These are phyloP conservation scores for Chaetomium olivaceum DNA, from an alignment of 2,329 filamentous ascomycete species.

Conservation along the genomic window DNA sequence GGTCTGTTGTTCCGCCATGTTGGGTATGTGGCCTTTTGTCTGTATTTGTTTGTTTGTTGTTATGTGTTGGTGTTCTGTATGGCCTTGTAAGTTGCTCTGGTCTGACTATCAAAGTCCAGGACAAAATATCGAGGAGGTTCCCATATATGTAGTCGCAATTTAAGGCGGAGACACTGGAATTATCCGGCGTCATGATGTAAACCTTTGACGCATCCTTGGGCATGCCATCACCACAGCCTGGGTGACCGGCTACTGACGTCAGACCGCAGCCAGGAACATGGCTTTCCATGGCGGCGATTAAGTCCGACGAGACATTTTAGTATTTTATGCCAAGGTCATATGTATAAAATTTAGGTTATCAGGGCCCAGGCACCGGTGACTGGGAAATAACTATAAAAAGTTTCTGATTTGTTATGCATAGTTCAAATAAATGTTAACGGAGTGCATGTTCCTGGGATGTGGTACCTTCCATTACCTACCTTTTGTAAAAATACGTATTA, in stretches of 20 bases:
- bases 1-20: conserved; percentile 44
- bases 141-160: neutral
- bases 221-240: conserved; percentile 8
- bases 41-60: neutral
- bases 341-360: no score
- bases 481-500: no score
- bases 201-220: neutral
- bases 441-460: no score
- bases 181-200: conserved; percentile 1
- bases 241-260: conserved; percentile 1
- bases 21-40: conserved; percentile 4
- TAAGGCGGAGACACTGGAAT: neutral
- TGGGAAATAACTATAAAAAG: no score
- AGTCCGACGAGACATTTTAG: no score
- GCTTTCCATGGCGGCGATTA: neutral
- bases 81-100: neutral
- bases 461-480: no score
- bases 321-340: no score
- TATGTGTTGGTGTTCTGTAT: neutral
- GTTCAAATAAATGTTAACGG: no score
- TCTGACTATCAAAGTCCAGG: neutral
- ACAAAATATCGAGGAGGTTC: neutral
- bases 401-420: no score
- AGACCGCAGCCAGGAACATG: neutral
- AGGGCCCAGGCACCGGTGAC: no score